Base-by-base conservation (phyloP, 2,329 filamentous ascomycete species). In the Colletotrichum salicis region DNA sequence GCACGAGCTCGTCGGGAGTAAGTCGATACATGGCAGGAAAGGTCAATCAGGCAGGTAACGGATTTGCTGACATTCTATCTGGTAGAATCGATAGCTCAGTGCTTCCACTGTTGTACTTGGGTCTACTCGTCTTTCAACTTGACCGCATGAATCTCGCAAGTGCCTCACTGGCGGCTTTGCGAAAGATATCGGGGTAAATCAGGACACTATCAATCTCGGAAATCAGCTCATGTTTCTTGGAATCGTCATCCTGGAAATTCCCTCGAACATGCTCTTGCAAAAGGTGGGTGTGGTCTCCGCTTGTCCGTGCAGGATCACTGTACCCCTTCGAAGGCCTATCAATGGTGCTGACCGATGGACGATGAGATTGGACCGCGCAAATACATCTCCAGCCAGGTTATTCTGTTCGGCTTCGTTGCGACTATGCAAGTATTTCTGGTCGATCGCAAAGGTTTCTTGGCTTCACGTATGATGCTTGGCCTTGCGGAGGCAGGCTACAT, bases 141-240 rank as follows among this genome's bases (percentile, higher is more conserved):
- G 86, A 88, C 70, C 84, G 86, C 45, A 87, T 86, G 80, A 88
- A 88, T 64, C 79, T 88, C 3, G 85, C 84, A 15, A 87, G 84
- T 71, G 86, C 86, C 76, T 88, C 0, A 88, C 86, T 0, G 85
- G 81, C 8, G 84, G 84, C 1, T 86, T 88, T 55, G 83, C 83
- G 1, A 76, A 78, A 4, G 80, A 83, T 51, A 84, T 87, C 35
- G 72, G 76, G 0, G 79, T 87, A 5, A 77, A 80, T n/a, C 84
- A 87, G 69, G 80, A 82, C 29, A 86, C 83, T 0, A 83, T 88
- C 71, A 89, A 88, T 63, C 75, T 87, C 0, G 86, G 86, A 0
- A 88, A 88, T 62, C 86, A 88, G 70, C 75, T 88, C 6, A 86
- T 88, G 85, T 88, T 86, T 64, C 77, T 86, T 11, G 85, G 84